A percentile compares a stretch with the other conserved stretches of the same genome.
These are phyloP conservation scores for Saccharomycopsis phalli DNA, from an alignment of 1,139 yeast genomes.

Conservation along the genomic window DNA sequence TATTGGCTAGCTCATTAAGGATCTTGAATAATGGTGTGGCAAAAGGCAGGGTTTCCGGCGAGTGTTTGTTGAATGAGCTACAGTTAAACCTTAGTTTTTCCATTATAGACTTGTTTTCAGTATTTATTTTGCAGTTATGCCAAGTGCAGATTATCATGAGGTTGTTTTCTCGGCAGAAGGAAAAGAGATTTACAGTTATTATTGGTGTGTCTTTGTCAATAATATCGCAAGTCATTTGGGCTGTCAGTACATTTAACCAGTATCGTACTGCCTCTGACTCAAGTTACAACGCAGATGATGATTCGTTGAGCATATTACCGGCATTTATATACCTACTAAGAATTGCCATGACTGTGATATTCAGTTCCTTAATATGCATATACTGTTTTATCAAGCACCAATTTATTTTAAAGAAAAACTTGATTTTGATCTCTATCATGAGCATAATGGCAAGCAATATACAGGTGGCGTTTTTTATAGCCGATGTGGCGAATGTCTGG, in stretches of 20 bases:
- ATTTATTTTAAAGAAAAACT: slow-evolving; percentile 42
- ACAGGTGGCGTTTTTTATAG: slow-evolving; percentile 67
- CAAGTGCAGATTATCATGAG: slow-evolving; percentile 74
- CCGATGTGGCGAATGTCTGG: slow-evolving; percentile 69
- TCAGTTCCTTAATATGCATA: slow-evolving; percentile 57
- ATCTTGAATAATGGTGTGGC: slow-evolving; percentile 41
- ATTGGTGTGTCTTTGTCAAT: slow-evolving; percentile 52
- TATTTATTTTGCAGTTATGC: slow-evolving; percentile 53
- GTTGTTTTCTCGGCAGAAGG: slow-evolving; percentile 60
- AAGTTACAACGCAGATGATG: slow-evolving; percentile 24
- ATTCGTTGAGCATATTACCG: slow-evolving; percentile 55
- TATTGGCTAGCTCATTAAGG: slow-evolving; percentile 41
- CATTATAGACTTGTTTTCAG: slow-evolving; percentile 55
- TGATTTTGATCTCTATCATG: slow-evolving; percentile 48
- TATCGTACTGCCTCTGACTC: slow-evolving; percentile 22
- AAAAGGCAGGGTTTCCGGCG: slow-evolving; percentile 50
- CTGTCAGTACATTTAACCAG: slow-evolving; percentile 45
- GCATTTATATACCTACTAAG: slow-evolving; percentile 74
- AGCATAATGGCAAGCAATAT: slow-evolving; percentile 52
- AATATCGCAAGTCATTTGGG: slow-evolving; percentile 63
- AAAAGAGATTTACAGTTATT: slow-evolving; percentile 56
- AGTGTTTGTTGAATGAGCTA: slow-evolving; percentile 39
- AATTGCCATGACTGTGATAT: slow-evolving; percentile 65
- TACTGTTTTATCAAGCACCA: slow-evolving; percentile 48
- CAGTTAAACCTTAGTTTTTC: slow-evolving; percentile 42